A percentile compares a stretch with the other conserved stretches of the same genome.
phyloP scores from a whole-genome alignment of 441 rosid genomes.

The Rhodomyrtus psidioides region DNA sequence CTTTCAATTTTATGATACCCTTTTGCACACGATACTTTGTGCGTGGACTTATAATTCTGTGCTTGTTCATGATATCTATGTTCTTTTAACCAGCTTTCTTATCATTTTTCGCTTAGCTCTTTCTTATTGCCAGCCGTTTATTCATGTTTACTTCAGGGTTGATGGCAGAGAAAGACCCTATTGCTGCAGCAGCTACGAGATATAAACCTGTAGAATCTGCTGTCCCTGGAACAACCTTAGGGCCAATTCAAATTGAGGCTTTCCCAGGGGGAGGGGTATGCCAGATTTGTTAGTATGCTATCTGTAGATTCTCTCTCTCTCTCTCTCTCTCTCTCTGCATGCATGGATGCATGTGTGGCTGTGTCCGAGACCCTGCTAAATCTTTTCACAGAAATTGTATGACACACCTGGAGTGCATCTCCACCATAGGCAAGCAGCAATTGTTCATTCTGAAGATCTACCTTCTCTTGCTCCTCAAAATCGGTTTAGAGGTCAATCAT shows the following conservation, averaged over 20 bases:
- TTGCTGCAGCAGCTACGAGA: constrained; percentile 84
- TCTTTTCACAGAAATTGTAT: constrained; percentile 47
- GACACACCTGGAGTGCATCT: constrained; percentile 98
- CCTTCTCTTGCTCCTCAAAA: constrained; percentile 90
- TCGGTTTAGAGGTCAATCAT: constrained; percentile 70
- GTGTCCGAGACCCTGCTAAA: background rate
- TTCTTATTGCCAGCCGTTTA: background rate
- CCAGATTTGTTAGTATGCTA: constrained; percentile 5
- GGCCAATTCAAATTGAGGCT: constrained; percentile 89
- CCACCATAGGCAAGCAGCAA: constrained; percentile 96
- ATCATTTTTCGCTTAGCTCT: background rate
- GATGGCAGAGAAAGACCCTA: constrained; percentile 84
- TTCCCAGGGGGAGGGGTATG: constrained; percentile 92
- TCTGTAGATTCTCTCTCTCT: background rate
- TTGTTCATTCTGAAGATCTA: constrained; percentile 80
- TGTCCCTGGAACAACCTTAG: constrained; percentile 98
- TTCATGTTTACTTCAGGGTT: constrained; percentile 32
- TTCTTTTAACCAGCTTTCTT: background rate
- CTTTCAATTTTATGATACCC: background rate
- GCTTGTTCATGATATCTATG: background rate
- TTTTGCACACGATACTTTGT: background rate
- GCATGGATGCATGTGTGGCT: background rate
- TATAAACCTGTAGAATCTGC: constrained; percentile 94
- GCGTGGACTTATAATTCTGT: background rate
- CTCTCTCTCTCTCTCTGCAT: constrained; percentile 7